These are phyloP conservation scores for Candida manassasensis DNA, from an alignment of 805 yeast species.

Conservation along the genomic window DNA sequence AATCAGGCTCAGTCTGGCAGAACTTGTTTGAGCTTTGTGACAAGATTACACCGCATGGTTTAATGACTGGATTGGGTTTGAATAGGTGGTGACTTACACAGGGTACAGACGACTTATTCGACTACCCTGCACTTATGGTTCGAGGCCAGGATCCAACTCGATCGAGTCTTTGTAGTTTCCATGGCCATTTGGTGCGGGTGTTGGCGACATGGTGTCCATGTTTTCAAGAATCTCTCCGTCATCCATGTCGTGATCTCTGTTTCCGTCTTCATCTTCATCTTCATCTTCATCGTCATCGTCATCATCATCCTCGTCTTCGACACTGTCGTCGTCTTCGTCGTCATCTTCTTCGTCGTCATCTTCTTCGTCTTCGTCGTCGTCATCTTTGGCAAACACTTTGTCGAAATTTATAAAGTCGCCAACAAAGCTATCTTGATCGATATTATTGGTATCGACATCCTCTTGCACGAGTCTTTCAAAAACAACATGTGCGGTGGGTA, in stretches of 20 bases:
- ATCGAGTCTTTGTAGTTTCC: slow-evolving; percentile 1
- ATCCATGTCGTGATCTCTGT: slow-evolving; percentile 2
- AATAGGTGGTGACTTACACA: no score
- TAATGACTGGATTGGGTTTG: no score
- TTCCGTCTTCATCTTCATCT: no score
- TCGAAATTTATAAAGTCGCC: slow-evolving; percentile 27
- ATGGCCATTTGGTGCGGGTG: neutral
- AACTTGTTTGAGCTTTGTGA: no score
- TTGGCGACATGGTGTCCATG: neutral
- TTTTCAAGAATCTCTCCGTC: slow-evolving; percentile 1
- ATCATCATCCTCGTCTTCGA: slow-evolving; percentile 8
- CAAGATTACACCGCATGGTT: no score
- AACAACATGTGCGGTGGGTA: slow-evolving; percentile 18
- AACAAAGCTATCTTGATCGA: slow-evolving; percentile 22
- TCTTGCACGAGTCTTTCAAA: slow-evolving; percentile 18
- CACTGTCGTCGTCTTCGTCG: slow-evolving; percentile 9
- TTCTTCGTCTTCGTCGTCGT: slow-evolving; percentile 6
- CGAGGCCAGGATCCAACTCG: neutral
- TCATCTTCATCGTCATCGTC: slow-evolving; percentile 7
- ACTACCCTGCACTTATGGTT: no score
- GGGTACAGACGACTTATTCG: no score
- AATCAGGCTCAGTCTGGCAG: no score
- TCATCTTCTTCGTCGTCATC: slow-evolving; percentile 8
- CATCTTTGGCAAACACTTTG: slow-evolving; percentile 10
- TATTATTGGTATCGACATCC: slow-evolving; percentile 4